Conservation (phyloP, 139 green algal species). For the Closterium sp. region DNA sequence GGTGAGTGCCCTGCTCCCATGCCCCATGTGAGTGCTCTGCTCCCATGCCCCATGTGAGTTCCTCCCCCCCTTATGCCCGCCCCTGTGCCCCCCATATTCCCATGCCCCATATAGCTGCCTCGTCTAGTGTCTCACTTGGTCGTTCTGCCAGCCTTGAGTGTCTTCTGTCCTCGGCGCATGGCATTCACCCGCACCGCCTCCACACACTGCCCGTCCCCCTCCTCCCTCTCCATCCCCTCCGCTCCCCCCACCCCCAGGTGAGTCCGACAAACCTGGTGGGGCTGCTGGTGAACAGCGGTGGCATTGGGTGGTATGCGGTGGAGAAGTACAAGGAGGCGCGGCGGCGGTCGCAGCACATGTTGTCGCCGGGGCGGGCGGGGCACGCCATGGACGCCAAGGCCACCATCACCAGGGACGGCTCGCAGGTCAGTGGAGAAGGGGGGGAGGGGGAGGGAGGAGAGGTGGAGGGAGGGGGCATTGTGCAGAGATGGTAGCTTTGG, state of each 20-base stretch:
- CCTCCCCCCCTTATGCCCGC: background rate
- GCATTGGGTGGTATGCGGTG: constrained; percentile 60
- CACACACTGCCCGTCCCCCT: background rate
- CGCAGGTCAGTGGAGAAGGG: constrained; percentile 23
- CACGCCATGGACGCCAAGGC: background rate
- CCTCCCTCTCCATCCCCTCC: background rate
- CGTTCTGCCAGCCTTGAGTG: background rate
- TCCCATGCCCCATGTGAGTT: background rate
- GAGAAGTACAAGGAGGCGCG: constrained; percentile 59
- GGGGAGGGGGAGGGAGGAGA: background rate
- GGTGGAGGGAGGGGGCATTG: background rate
- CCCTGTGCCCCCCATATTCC: background rate
- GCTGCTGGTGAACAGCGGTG: constrained; percentile 53
- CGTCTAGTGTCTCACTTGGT: too few relatives aligned
- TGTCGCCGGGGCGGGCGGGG: background rate
- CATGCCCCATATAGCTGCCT: background rate
- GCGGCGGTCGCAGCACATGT: constrained; percentile 3
- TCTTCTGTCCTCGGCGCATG: background rate
- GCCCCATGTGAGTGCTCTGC: background rate
- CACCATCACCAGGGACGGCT: constrained; percentile 34
- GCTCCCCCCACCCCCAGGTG: constrained; percentile 11
- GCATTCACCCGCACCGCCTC: background rate
- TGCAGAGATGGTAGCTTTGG: background rate
- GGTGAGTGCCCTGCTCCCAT: constrained; percentile 32
- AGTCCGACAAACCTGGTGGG: constrained; percentile 50